A percentile compares a stretch with the other conserved stretches of the same genome.
Evolutionary conservation across 441 rosid genomes (phyloP).

Genomic region (Macaranga tanarius): DNA sequence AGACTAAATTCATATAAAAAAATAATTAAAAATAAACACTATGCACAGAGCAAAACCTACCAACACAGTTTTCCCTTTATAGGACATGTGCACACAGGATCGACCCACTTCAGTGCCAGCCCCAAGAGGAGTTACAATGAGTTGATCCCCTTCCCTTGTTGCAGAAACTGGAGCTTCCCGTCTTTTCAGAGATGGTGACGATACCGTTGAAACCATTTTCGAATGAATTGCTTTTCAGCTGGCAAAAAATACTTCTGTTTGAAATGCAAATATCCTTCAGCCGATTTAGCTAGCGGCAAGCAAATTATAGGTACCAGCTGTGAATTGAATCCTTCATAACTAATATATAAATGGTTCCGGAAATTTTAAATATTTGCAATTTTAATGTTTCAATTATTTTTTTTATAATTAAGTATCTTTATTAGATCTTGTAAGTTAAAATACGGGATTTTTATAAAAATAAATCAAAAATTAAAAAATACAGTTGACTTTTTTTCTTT

Average conservation of each 20-base stretch:
- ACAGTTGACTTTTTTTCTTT: too few relatives aligned
- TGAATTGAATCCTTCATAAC: too few relatives aligned
- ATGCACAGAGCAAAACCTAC: slow-evolving; percentile 23
- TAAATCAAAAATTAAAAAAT: too few relatives aligned
- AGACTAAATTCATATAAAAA: not conserved
- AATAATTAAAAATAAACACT: not conserved
- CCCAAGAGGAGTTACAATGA: slow-evolving; percentile 73
- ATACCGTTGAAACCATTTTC: slow-evolving; percentile 50
- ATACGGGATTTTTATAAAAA: too few relatives aligned
- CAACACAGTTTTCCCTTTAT: slow-evolving; percentile 70
- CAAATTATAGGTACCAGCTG: too few relatives aligned
- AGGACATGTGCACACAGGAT: slow-evolving; percentile 82
- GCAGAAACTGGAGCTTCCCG: slow-evolving; percentile 45
- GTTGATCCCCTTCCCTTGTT: slow-evolving; percentile 69
- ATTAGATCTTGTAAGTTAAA: too few relatives aligned
- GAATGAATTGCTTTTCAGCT: not conserved
- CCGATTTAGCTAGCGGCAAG: too few relatives aligned
- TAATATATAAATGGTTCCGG: too few relatives aligned
- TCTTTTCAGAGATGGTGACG: slow-evolving; percentile 47
- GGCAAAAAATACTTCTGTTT: not conserved
- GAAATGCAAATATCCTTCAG: too few relatives aligned
- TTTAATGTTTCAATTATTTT: too few relatives aligned
- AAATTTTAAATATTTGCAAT: too few relatives aligned
- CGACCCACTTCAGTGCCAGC: slow-evolving; percentile 96
- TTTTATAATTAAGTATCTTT: too few relatives aligned